Conservation (phyloP, 768 basidiomycete genomes). For the Phlebiopsis gigantea region DNA sequence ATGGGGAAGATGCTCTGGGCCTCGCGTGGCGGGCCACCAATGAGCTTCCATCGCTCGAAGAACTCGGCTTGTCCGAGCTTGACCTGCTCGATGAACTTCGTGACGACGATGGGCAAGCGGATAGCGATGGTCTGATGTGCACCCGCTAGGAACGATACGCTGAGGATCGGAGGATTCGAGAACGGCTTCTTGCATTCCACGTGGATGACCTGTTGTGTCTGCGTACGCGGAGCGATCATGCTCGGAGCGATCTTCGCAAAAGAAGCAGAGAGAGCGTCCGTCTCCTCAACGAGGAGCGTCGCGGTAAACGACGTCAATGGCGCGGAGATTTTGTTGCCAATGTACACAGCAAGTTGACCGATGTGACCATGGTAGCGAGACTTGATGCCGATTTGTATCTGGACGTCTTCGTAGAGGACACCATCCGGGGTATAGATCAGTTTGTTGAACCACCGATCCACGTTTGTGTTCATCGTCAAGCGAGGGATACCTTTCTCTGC, state of each 20-base stretch:
- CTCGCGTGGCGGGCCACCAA: slow-evolving; percentile 93
- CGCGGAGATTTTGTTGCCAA: slow-evolving; percentile 91
- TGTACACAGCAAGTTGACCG: slow-evolving; percentile 89
- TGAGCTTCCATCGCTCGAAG: slow-evolving; percentile 97
- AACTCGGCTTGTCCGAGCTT: slow-evolving; percentile 79
- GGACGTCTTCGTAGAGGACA: slow-evolving; percentile 91
- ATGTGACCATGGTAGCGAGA: slow-evolving; percentile 93
- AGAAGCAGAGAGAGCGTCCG: slow-evolving; percentile 71
- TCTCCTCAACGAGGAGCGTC: slow-evolving; percentile 64
- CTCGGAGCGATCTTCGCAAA: slow-evolving; percentile 91
- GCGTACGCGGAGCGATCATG: slow-evolving; percentile 73
- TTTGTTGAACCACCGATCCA: slow-evolving; percentile 88
- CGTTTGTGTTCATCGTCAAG: slow-evolving; percentile 59
- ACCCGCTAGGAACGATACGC: slow-evolving; percentile 88
- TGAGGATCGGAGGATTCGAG: slow-evolving; percentile 67
- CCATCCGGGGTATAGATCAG: slow-evolving; percentile 78
- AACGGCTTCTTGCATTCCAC: slow-evolving; percentile 94
- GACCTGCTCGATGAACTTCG: slow-evolving; percentile 93
- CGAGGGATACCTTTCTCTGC: slow-evolving; percentile 42
- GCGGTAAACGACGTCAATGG: slow-evolving; percentile 92
- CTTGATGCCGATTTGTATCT: slow-evolving; percentile 94
- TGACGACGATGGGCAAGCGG: slow-evolving; percentile 79
- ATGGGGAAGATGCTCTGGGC: slow-evolving; percentile 86
- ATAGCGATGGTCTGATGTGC: slow-evolving; percentile 84
- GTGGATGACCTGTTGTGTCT: slow-evolving; percentile 90